Evolutionary conservation across 2,329 filamentous ascomycete genomes (phyloP), one percentile per base, ranked within the genome.

Genomic region (Balansia obtecta): DNA sequence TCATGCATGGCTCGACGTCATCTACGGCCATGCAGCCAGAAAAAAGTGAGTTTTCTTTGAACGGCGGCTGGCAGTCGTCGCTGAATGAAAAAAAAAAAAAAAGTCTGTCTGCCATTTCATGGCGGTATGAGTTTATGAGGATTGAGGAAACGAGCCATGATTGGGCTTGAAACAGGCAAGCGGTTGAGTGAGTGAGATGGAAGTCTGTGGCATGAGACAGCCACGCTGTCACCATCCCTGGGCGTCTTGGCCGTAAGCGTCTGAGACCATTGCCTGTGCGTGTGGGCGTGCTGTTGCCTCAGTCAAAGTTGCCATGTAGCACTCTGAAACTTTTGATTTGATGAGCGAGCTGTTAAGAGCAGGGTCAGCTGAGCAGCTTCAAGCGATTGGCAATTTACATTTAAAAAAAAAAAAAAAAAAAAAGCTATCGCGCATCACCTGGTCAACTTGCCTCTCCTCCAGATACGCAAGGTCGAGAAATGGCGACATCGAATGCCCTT

Each of bases 221-320:
- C 16, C 32, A 27, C 7, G 27, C 27, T 27, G 8, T 39, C 12
- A 15, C 27, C 6, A 22, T 37, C 11, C 10, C 43, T 22, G 20
- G 27, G 20, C n/a, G 20, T 27, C 27, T 8, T 27, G 27, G 27
- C 27, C 27, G 27, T 27, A 27, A 27, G 27, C 27, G 8, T n/a
- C n/a, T n/a, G n/a, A n/a, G n/a, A n/a, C n/a, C n/a, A n/a, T n/a
- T n/a, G n/a, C n/a, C n/a, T n/a, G n/a, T n/a, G n/a, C n/a, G n/a
- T n/a, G n/a, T n/a, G n/a, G n/a, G n/a, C n/a, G n/a, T n/a, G n/a
- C 16, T 45, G 43, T 33, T 33, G 15, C 27, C 37, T 48, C 46
- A 22, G 32, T 8, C 32, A 15, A 41, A 11, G 33, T 34, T 52
- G 45, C 48, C 48, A 48, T 52, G 51, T 48, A 39, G 47, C 41